A percentile compares a stretch with the other conserved stretches of the same genome.
Conservation (phyloP, 805 yeast species). For the Kluyveromyces starmeri region DNA sequence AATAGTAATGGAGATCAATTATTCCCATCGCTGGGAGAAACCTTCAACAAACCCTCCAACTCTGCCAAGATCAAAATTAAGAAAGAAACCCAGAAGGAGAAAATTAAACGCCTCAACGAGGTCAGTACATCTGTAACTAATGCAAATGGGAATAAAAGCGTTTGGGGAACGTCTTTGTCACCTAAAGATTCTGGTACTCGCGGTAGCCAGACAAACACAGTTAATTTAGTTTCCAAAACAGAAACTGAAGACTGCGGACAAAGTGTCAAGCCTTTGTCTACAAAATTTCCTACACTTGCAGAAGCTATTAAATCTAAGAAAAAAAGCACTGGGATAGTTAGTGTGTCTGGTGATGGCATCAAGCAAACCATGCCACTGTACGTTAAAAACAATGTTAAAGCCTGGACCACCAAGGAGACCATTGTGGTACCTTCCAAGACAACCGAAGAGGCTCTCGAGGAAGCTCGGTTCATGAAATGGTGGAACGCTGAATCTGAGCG, state of each 20-base stretch:
- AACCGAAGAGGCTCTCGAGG: conserved; percentile 65
- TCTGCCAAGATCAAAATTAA: conserved; percentile 12
- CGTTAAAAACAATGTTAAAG: background rate
- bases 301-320: conserved; percentile 1
- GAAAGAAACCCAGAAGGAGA: conserved; percentile 24
- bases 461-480: conserved; percentile 81
- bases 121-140: conserved; percentile 5
- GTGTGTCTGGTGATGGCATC: conserved; percentile 5
- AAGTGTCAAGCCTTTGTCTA: background rate
- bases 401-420: conserved; percentile 1
- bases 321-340: conserved; percentile 2
- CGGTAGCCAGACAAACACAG: conserved; percentile 5
- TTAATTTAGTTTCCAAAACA: no score
- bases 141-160: conserved; percentile 9
- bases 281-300: conserved; percentile 2
- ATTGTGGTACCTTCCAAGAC: conserved; percentile 28
- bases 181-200: no score
- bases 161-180: conserved; percentile 18
- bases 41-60: conserved; percentile 10
- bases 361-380: conserved; percentile 8
- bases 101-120: conserved; percentile 11
- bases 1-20: background rate
- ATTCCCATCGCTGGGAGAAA: conserved; percentile 2
- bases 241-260: no score
- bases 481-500: conserved; percentile 72